A percentile compares a stretch with the other conserved stretches of the same genome.
Evolutionary conservation across 345 rosid genomes (phyloP).

Genomic region (Boechera stricta): DNA sequence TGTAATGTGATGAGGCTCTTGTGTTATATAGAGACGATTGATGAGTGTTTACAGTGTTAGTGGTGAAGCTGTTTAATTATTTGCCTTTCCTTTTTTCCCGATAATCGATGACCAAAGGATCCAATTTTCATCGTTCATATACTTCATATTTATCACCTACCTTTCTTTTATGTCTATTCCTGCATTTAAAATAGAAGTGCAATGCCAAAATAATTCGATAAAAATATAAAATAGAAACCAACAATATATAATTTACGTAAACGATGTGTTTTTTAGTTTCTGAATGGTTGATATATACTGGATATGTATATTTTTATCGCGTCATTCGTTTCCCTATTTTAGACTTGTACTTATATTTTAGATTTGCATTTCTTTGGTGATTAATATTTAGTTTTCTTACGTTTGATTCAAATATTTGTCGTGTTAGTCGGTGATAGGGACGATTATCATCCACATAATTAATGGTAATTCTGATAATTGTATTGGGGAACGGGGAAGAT

Average conservation of each 20-base stretch:
- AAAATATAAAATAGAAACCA: no score
- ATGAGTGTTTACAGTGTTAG: neutral
- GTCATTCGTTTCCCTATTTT: no score
- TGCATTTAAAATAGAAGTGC: neutral
- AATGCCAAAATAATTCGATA: neutral
- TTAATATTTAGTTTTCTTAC: neutral
- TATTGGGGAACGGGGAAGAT: no score
- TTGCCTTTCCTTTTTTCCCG: neutral
- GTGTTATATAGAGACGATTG: constrained; percentile 9
- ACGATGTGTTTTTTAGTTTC: no score
- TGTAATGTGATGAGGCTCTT: constrained; percentile 1
- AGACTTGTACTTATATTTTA: neutral
- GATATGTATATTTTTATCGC: no score
- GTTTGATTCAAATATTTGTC: neutral
- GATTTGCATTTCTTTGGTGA: neutral
- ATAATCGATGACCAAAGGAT: neutral
- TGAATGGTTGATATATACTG: no score
- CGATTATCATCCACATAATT: no score
- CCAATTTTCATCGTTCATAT: neutral
- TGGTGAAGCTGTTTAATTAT: constrained; percentile 1
- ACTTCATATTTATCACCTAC: neutral
- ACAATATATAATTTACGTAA: neutral
- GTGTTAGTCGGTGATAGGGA: no score
- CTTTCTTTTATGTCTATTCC: neutral
- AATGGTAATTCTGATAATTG: no score